Evolutionary conservation across 305 asterid species (phyloP), one percentile per base, ranked within the genome.

Genomic region (Fraxinus xanthoxyloides): DNA sequence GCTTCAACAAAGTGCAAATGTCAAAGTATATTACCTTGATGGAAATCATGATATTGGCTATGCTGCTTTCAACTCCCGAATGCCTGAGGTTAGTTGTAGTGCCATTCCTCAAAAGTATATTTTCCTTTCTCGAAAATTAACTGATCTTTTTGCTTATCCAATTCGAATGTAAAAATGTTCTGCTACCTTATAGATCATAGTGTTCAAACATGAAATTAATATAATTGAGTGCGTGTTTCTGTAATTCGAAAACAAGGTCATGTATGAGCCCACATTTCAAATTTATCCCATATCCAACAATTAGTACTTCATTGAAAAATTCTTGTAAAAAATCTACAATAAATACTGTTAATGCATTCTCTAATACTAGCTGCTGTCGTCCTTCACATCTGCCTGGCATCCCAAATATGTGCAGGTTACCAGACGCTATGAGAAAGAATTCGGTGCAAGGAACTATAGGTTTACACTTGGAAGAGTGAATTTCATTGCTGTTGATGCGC

Each of bases 1-100:
- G 87, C 92, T 94, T 84, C 89, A 87, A 88, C 82, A 88, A 88
- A 81, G 84, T 79, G 82, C 91, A 83, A 91, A 87, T 73, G 78
- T 83, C 40, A 86, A 90, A 87, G 84, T 90, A 63, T 80, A 87
- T 87, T 92, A 89, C 85, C 93, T 96, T 75, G 83, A 94, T 80
- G 99, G 99, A 79, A 96, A 96, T 88, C 99, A 96, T 89, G 99
- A 96, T 83, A 88, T 85, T 28, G 98, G 98, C 35, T 96, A 96
- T 79, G 83, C 95, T 56, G 92, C 94, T 88, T 79, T 86, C 81
- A 88, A 85, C 90, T 87, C 95, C 30, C 92, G 59, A 31, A 84
- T 85, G 81, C 95, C 97, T 24, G 92, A 92, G 95, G 98, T 96
- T 85, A 43, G 80, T 79, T 59, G 70, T 24, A 17, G 9, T 67